Evolutionary conservation across 2,329 filamentous ascomycete species (phyloP).

Genomic region (Colletotrichum tofieldiae): DNA sequence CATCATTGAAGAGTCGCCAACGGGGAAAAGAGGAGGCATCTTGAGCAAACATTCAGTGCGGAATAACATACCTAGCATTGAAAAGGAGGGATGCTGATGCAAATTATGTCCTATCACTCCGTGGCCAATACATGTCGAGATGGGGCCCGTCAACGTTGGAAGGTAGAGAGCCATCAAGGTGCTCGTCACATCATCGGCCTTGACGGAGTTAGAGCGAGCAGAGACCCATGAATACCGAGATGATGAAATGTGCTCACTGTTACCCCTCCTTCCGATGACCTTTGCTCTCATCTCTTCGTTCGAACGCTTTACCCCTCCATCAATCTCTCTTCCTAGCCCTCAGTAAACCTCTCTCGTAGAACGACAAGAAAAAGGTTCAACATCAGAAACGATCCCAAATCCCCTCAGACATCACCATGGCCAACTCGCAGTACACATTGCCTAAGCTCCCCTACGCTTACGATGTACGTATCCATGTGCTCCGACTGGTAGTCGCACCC

Average conservation of each 20-base stretch:
- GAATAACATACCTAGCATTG: not conserved
- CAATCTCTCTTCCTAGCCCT: not conserved
- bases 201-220: not conserved
- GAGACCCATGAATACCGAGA: conserved; percentile 14
- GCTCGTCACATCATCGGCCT: conserved; percentile 34
- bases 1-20: not conserved
- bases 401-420: conserved; percentile 49
- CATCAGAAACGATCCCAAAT: not conserved
- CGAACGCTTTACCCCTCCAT: conserved; percentile 12
- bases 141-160: not conserved
- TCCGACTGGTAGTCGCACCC: not conserved
- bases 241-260: conserved; percentile 38
- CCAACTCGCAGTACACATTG: conserved; percentile 68
- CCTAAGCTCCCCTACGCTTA: conserved; percentile 79
- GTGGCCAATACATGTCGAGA: not conserved
- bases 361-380: not conserved
- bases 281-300: conserved; percentile 10
- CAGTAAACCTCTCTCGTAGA: not conserved
- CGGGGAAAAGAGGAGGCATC: not conserved
- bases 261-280: conserved; percentile 22
- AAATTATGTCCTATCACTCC: not conserved
- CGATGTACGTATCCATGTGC: conserved; percentile 68
- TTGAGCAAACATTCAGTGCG: rapidly evolving
- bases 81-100: not conserved
- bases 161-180: conserved; percentile 35